phyloP scores from a whole-genome alignment of 148 eudicot genomes.

The Fallopia convolvulus region DNA sequence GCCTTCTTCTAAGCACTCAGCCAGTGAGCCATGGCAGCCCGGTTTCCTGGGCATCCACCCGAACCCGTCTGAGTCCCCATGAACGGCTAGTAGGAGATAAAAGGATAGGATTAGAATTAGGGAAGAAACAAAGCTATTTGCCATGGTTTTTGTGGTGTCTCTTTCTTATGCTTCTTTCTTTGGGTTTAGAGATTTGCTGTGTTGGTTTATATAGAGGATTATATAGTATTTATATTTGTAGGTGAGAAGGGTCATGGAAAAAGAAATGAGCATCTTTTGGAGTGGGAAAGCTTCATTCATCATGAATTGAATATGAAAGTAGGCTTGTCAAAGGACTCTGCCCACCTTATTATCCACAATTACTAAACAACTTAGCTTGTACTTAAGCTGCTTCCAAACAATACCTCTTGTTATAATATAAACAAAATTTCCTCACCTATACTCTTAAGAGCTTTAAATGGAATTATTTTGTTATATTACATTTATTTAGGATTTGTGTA shows the following conservation, averaged over 20 bases:
- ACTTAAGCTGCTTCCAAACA: neutral
- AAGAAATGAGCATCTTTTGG: slow-evolving; percentile 5
- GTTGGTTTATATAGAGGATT: neutral
- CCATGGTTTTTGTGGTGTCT: neutral
- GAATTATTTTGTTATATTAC: too few species aligned
- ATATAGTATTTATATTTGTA: neutral
- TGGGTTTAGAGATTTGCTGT: neutral
- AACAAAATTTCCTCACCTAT: too few species aligned
- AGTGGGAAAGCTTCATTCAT: neutral
- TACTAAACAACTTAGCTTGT: neutral
- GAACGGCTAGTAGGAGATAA: neutral
- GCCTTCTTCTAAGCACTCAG: slow-evolving; percentile 1
- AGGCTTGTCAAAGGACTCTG: slow-evolving; percentile 7
- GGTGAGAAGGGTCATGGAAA: slow-evolving; percentile 9
- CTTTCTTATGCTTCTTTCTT: neutral
- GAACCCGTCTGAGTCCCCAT: neutral
- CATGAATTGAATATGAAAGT: neutral
- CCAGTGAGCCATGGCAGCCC: slow-evolving; percentile 1
- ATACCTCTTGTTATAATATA: neutral
- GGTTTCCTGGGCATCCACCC: slow-evolving; percentile 9
- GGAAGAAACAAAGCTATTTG: slow-evolving; percentile 3
- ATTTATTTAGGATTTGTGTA: too few species aligned
- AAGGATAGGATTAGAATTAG: neutral
- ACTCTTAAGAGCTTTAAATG: too few species aligned
- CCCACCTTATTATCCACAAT: neutral